Evolutionary conservation across 176 grass and related monocot genomes (phyloP).

Genomic region (Rhynchospora tenuis): DNA sequence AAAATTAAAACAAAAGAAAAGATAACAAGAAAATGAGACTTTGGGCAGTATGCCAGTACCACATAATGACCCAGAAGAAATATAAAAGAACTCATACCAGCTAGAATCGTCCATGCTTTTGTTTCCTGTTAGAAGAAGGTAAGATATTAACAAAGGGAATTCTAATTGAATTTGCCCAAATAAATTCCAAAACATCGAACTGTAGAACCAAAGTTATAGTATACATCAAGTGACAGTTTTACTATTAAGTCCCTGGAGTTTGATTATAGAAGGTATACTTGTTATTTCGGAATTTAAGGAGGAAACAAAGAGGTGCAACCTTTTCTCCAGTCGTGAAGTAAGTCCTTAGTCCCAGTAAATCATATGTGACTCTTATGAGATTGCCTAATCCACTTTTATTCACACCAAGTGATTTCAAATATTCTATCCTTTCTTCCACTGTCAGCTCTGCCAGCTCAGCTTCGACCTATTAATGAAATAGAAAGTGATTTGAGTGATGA

Average conservation of each 20-base stretch:
- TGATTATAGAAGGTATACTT: neutral
- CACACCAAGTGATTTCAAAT: constrained; percentile 82
- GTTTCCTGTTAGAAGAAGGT: constrained; percentile 62
- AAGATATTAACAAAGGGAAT: neutral
- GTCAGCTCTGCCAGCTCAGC: constrained; percentile 87
- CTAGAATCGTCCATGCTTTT: constrained; percentile 93
- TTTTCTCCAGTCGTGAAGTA: constrained; percentile 97
- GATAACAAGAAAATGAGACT: neutral
- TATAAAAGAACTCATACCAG: constrained; percentile 50
- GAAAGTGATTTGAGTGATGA: neutral
- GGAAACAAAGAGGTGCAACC: constrained; percentile 44
- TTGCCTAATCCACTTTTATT: constrained; percentile 86
- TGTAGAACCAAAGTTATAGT: neutral
- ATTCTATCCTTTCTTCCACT: constrained; percentile 88
- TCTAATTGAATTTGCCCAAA: neutral
- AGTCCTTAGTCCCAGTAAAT: constrained; percentile 84
- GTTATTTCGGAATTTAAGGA: neutral
- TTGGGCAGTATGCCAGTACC: neutral
- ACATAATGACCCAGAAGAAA: constrained; percentile 3
- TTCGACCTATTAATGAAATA: constrained; percentile 58
- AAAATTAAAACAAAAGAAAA: constrained; percentile 1
- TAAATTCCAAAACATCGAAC: neutral
- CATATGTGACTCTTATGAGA: constrained; percentile 93
- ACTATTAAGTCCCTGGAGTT: neutral
- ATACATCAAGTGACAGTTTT: no score